A percentile compares a stretch with the other conserved stretches of the same genome.
Conservation (phyloP, 139 green algal species). For the Diplosphaera chodatii region DNA sequence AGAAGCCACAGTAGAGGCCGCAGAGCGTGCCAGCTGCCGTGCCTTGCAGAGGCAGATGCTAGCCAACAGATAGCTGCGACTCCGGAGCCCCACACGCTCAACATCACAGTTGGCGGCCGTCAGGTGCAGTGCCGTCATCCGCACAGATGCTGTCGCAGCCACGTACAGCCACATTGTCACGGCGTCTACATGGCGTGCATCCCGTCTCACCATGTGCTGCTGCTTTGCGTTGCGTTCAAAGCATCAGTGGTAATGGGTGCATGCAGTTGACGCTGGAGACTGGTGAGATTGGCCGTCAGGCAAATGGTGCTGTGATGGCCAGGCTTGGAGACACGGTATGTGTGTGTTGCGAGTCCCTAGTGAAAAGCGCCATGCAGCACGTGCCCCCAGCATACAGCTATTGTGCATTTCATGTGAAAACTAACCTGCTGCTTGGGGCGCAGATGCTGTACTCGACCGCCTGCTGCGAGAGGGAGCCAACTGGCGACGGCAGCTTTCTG, state of each 20-base stretch:
- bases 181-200: too few relatives aligned
- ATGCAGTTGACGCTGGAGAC: slow-evolving; percentile 80
- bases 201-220: too few relatives aligned
- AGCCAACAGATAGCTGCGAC: background rate
- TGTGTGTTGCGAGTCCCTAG: too few relatives aligned
- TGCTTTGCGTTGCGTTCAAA: too few relatives aligned
- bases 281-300: slow-evolving; percentile 88
- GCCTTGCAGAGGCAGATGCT: background rate
- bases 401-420: too few relatives aligned
- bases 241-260: background rate
- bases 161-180: too few relatives aligned
- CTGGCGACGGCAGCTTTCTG: slow-evolving; percentile 73
- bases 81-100: background rate
- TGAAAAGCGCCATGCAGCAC: too few relatives aligned
- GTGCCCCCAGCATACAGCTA: too few relatives aligned
- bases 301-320: slow-evolving; percentile 83
- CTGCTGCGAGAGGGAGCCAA: slow-evolving; percentile 51
- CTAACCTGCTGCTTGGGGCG: background rate
- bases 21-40: background rate
- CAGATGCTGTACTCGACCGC: slow-evolving; percentile 90
- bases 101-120: background rate
- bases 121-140: background rate
- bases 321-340: slow-evolving; percentile 86
- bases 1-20: background rate
- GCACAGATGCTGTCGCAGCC: too few relatives aligned